Base-by-base conservation (phyloP, 1,139 yeast species). In the Saccharomyces pastorianus region DNA sequence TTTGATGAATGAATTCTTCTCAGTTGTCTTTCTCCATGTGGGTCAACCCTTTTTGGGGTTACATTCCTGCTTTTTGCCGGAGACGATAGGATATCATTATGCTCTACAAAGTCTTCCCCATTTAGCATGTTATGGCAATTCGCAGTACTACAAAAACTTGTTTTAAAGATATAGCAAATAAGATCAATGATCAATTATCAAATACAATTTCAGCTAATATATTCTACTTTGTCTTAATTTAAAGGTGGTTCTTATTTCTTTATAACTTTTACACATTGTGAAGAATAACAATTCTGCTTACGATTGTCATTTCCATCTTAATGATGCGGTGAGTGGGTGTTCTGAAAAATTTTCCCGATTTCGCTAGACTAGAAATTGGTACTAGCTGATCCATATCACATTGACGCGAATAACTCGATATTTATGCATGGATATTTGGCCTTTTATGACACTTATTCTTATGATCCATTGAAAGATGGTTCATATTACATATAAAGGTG, bases 31-130 rank as follows among this genome's bases (percentile, higher is more conserved):
- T 20, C 44, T 14, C 32, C 47, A 34, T 50, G 48, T 25, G 7
- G n/a, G 25, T 11, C 32, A 14, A n/a, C 41, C 34, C 38, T 48
- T 47, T 41, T 49, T 17, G 48, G 46, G 2, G 46, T 29, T 4
- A 38, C 14, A 34, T 52, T 49, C 25, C 52, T 31, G 7, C 48
- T 51, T 50, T 56, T 62, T 4, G 59, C 51, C 3, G 68, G 68
- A 4, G 66, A 61, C 2, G 65, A 58, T 26, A 61, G 49, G 6
- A 64, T 62, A 51, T 63, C 68, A 8, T 42, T 54, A 52, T 64
- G 67, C 13, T 38, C 44, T 38, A 38, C 44, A 38, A 38, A 38
- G 26, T 38, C 44, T 38, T 38, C 44, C 9, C 26, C n/a, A 38
- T 38, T 23, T 6, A 38, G 44, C 44, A 38, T 38, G 11, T 20